These are phyloP conservation scores for Colletotrichum plurivorum DNA, from an alignment of 2,329 filamentous ascomycete species.

Conservation along the genomic window DNA sequence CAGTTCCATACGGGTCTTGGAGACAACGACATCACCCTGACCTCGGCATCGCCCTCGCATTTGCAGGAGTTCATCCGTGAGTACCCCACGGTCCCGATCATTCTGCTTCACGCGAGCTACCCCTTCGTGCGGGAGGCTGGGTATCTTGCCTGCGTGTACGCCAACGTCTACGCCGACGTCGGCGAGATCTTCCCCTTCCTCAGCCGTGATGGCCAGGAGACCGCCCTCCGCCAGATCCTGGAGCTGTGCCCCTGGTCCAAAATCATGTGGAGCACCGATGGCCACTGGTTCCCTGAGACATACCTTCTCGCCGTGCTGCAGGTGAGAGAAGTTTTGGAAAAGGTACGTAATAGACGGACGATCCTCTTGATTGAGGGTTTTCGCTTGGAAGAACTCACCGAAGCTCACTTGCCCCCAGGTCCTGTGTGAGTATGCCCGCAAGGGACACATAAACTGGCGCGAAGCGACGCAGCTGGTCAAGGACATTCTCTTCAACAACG, in stretches of 20 bases:
- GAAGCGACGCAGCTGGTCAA: conserved; percentile 76
- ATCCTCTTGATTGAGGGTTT: neutral
- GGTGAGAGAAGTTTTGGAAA: conserved; percentile 78
- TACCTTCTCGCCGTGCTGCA: conserved; percentile 81
- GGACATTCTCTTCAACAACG: conserved; percentile 82
- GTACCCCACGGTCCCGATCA: conserved; percentile 79
- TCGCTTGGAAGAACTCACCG: too few relatives aligned
- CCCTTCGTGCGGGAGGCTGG: conserved; percentile 84
- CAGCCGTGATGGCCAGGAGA: conserved; percentile 81
- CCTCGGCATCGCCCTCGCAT: conserved; percentile 80
- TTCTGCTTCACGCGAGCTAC: conserved; percentile 85
- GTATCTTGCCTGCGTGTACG: conserved; percentile 82
- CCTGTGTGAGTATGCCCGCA: conserved; percentile 76
- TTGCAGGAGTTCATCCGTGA: conserved; percentile 80
- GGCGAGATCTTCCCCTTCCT: conserved; percentile 87
- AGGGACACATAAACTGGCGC: conserved; percentile 70
- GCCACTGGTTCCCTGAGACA: conserved; percentile 84
- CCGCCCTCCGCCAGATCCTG: conserved; percentile 78
- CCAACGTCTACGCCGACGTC: conserved; percentile 86
- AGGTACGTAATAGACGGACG: conserved; percentile 56
- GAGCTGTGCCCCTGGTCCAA: conserved; percentile 83
- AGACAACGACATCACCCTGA: conserved; percentile 81
- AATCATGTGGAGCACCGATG: conserved; percentile 85
- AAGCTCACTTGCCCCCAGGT: conserved; percentile 62
- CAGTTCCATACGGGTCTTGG: conserved; percentile 89